A percentile compares a stretch with the other conserved stretches of the same genome.
phyloP scores from a whole-genome alignment of 2,329 filamentous ascomycete genomes.

The Trichoderma sp. region DNA sequence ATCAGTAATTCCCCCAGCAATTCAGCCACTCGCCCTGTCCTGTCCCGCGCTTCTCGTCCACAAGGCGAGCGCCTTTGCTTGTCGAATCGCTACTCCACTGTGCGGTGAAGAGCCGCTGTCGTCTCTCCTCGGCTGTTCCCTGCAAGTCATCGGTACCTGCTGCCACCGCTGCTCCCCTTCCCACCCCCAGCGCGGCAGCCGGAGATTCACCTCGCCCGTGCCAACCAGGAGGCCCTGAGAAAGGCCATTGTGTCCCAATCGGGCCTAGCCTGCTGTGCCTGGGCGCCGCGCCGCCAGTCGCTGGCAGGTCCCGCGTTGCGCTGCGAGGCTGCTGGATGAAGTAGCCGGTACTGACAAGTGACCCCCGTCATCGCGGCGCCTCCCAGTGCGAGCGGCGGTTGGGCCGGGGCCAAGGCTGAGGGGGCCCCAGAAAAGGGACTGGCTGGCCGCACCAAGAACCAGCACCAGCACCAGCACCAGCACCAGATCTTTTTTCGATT shows the following conservation, averaged over 20 bases:
- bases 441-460: not conserved
- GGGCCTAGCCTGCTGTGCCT: slow-evolving; percentile 13
- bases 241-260: slow-evolving; percentile 10
- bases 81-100: slow-evolving; percentile 24
- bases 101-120: slow-evolving; percentile 18
- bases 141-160: slow-evolving; percentile 27
- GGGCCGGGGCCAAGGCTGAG: slow-evolving; percentile 27
- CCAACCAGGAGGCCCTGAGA: slow-evolving; percentile 7
- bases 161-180: slow-evolving; percentile 9
- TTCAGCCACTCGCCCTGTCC: not conserved
- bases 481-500: no score
- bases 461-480: no score
- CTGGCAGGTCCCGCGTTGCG: not conserved
- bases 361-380: not conserved
- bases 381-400: slow-evolving; percentile 6
- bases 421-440: slow-evolving; percentile 26
- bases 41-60: not conserved
- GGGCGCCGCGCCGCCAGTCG: slow-evolving; percentile 10
- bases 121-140: slow-evolving; percentile 9
- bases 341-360: slow-evolving; percentile 17
- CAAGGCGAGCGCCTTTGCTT: slow-evolving; percentile 13
- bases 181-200: slow-evolving; percentile 20
- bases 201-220: slow-evolving; percentile 25
- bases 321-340: not conserved
- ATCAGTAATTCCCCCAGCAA: no score